Percentiles rank a stretch among this genome's conserved stretches.
Conservation (phyloP, 1,284 basidiomycete genomes). For the Fomitopsis betulina region DNA sequence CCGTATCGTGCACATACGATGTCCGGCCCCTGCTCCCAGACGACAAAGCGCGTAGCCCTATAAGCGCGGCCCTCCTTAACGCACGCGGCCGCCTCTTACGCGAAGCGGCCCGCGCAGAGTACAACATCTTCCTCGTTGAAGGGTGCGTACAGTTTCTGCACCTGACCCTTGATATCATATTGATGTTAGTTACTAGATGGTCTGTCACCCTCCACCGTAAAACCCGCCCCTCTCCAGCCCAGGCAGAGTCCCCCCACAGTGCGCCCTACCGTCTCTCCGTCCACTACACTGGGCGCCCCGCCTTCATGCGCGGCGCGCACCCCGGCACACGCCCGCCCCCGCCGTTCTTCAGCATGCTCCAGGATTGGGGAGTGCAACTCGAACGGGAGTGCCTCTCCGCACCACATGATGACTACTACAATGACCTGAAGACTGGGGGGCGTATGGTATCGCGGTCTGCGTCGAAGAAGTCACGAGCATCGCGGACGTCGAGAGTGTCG, state of each 20-base stretch:
- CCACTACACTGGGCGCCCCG: conserved; percentile 63
- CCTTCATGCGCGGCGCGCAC: conserved; percentile 44
- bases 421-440: background rate
- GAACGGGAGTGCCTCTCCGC: conserved; percentile 5
- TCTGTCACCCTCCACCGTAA: background rate
- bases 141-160: conserved; percentile 40
- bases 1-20: conserved; percentile 62
- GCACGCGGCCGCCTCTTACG: conserved; percentile 59
- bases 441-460: background rate
- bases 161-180: background rate
- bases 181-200: background rate
- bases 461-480: background rate
- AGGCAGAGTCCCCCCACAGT: conserved; percentile 6
- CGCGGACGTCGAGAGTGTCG: background rate
- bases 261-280: conserved; percentile 54
- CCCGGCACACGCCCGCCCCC: conserved; percentile 40
- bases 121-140: conserved; percentile 62
- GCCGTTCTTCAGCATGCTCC: conserved; percentile 63
- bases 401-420: background rate
- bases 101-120: conserved; percentile 50
- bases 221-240: conserved; percentile 42
- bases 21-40: conserved; percentile 19
- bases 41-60: conserved; percentile 27
- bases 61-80: conserved; percentile 51
- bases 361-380: conserved; percentile 10